Percentiles rank a stretch among this genome's conserved stretches.
Conservation (phyloP, 2,329 filamentous ascomycete species). For the Diaporthe longicolla region DNA sequence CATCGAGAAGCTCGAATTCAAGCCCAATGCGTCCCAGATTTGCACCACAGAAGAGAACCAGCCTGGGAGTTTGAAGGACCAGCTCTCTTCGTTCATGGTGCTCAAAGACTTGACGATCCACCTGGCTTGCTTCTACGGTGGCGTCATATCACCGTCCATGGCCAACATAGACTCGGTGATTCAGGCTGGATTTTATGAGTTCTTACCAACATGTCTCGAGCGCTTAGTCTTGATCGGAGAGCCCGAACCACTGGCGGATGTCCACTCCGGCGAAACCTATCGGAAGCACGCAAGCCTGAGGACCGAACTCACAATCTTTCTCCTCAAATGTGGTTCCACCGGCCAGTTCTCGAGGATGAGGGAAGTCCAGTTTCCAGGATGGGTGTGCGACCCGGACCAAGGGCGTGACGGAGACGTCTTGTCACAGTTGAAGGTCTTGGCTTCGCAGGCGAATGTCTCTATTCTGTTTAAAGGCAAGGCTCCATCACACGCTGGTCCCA, state of each 20-base stretch:
- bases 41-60: background rate
- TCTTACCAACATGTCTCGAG: background rate
- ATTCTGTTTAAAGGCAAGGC: background rate
- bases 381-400: background rate
- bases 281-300: background rate
- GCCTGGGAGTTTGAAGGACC: background rate
- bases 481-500: accelerated
- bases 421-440: background rate
- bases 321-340: background rate
- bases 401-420: background rate
- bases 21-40: conserved; percentile 1
- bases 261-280: accelerated
- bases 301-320: background rate
- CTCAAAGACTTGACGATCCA: conserved; percentile 17
- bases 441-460: background rate
- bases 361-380: background rate
- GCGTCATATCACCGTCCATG: background rate
- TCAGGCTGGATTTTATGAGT: background rate
- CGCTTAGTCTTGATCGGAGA: conserved; percentile 1
- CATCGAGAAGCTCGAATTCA: conserved; percentile 15
- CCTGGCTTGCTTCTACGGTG: background rate
- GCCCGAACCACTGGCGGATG: background rate
- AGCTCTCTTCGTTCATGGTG: background rate
- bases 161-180: background rate
- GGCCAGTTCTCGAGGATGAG: background rate